These are phyloP conservation scores for Metschnikowia kofuensis DNA, from an alignment of 805 yeast species.

Conservation along the genomic window DNA sequence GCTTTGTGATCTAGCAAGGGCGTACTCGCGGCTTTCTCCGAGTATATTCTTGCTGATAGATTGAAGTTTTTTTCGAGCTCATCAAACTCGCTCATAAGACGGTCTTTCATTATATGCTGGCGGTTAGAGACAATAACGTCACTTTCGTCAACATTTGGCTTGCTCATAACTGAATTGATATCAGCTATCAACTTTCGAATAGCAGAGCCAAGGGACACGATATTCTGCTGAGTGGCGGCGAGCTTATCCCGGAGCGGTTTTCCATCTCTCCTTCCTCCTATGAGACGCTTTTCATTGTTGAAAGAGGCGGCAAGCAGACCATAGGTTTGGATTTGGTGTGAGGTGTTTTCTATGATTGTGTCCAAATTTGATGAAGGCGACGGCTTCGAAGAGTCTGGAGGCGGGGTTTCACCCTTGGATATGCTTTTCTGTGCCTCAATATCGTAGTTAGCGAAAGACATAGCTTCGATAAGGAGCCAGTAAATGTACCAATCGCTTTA, in stretches of 20 bases:
- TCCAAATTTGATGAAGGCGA: conserved; percentile 27
- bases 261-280: conserved; percentile 55
- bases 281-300: conserved; percentile 45
- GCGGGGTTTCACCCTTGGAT: background rate
- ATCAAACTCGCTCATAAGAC: conserved; percentile 55
- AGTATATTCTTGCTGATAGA: conserved; percentile 43
- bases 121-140: conserved; percentile 34
- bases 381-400: background rate
- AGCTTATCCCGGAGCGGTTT: conserved; percentile 29
- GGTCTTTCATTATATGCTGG: conserved; percentile 46
- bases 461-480: conserved; percentile 11
- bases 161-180: conserved; percentile 28
- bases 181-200: conserved; percentile 30
- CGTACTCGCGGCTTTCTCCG: conserved; percentile 38
- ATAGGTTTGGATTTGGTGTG: conserved; percentile 43
- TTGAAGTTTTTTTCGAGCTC: conserved; percentile 47
- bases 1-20: background rate
- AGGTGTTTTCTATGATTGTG: conserved; percentile 31
- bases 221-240: conserved; percentile 34
- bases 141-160: conserved; percentile 7
- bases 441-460: conserved; percentile 57
- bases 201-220: conserved; percentile 28
- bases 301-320: conserved; percentile 49
- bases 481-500: too few species aligned
- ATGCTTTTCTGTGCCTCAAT: conserved; percentile 44